These are phyloP conservation scores for Aspergillus arachidicola DNA, from an alignment of 2,329 filamentous ascomycete genomes.

Conservation along the genomic window DNA sequence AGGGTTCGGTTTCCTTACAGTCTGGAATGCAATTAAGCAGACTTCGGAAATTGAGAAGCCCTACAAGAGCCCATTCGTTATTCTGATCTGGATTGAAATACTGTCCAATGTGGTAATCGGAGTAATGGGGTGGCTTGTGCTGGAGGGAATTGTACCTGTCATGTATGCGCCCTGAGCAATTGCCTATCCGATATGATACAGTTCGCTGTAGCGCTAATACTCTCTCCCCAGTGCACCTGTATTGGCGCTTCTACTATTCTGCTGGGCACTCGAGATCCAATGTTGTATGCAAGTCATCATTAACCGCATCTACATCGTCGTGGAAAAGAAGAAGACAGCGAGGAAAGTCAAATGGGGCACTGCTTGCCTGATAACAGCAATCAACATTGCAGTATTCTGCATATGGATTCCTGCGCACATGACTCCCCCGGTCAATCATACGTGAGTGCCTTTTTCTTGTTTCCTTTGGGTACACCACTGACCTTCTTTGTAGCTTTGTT, in stretches of 20 bases:
- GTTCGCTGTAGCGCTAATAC: background rate
- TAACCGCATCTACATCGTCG: background rate
- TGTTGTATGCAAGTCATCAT: background rate
- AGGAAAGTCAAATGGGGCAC: background rate
- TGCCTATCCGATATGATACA: background rate
- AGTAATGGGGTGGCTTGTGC: background rate
- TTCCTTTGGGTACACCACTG: background rate
- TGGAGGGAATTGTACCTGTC: background rate
- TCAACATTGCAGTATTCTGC: background rate
- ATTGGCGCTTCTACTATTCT: background rate
- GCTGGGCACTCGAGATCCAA: background rate
- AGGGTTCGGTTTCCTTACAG: background rate
- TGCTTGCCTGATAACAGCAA: background rate
- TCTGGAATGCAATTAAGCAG: conserved; percentile 1
- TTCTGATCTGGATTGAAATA: background rate
- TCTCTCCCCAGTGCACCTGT: background rate
- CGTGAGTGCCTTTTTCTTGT: background rate
- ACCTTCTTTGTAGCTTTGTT: background rate
- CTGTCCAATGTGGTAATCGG: background rate
- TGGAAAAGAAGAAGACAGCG: background rate
- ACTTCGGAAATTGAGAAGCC: background rate
- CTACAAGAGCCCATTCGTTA: background rate
- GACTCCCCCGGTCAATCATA: background rate
- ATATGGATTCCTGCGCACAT: background rate
- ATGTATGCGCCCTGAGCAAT: background rate